Conservation (phyloP, 2,329 filamentous ascomycete species). For the Lachnellula occidentalis region DNA sequence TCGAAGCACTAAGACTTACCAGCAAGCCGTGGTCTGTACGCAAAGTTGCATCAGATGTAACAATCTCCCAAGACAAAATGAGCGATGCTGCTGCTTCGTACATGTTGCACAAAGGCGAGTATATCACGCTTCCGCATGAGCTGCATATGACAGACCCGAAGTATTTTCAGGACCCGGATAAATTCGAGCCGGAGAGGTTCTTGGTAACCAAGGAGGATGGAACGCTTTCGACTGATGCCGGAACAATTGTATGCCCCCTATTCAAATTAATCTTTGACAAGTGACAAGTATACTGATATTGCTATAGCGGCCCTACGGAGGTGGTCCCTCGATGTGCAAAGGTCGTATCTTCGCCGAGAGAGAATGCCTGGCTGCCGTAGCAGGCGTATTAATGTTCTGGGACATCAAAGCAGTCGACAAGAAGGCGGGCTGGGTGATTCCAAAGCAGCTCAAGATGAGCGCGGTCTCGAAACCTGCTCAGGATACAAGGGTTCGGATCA, state of each 20-base stretch:
- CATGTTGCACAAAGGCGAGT: slow-evolving; percentile 37
- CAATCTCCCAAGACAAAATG: slow-evolving; percentile 20
- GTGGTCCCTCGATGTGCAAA: slow-evolving; percentile 44
- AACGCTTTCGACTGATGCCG: slow-evolving; percentile 33
- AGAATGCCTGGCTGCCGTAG: slow-evolving; percentile 44
- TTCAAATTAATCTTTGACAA: neutral
- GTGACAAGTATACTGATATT: neutral
- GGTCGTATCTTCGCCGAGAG: slow-evolving; percentile 45
- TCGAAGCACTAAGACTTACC: slow-evolving; percentile 41
- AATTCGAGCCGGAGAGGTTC: slow-evolving; percentile 41
- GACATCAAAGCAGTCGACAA: slow-evolving; percentile 44
- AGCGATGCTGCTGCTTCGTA: slow-evolving; percentile 33
- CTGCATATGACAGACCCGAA: slow-evolving; percentile 38
- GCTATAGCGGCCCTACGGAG: slow-evolving; percentile 38
- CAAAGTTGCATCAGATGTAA: slow-evolving; percentile 35
- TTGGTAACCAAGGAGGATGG: slow-evolving; percentile 36
- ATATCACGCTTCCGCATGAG: slow-evolving; percentile 39
- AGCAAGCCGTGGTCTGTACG: slow-evolving; percentile 38
- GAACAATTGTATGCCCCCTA: slow-evolving; percentile 31
- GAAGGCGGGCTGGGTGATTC: slow-evolving; percentile 43
- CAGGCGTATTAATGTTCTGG: slow-evolving; percentile 50
- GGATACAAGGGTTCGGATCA: slow-evolving; percentile 50
- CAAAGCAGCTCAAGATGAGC: slow-evolving; percentile 41
- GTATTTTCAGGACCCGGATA: slow-evolving; percentile 35
- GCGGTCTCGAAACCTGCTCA: slow-evolving; percentile 45